Base-by-base conservation (phyloP, 1,139 yeast species). In the Yamadazyma blattariae region DNA sequence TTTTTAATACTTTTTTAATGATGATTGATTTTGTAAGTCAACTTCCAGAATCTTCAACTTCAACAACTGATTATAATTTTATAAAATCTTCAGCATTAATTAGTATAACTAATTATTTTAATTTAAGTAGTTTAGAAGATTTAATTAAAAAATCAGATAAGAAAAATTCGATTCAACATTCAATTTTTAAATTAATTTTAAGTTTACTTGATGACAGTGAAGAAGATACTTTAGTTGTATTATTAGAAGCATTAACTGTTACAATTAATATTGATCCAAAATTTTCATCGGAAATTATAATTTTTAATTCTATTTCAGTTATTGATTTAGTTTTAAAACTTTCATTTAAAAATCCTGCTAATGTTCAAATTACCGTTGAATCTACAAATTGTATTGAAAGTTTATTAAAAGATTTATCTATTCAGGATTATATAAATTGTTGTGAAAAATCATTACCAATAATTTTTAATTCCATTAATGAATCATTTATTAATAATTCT, bases 141-240 rank as follows among this genome's bases (percentile, higher is more conserved):
- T 5, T 29, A 14, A 14, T 35, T 2, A 12, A 23, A 4, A 35
- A 41, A 5, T 40, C 59, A 17, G 49, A 45, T 8, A 26, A 34
- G 6, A 50, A 47, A 12, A 36, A 43, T 14, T 47, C 47, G 1
- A 40, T 54, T 7, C 74, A 68, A 46, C 33, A 37, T 7, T 45
- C 51, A 3, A 51, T 68, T 10, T 58, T 68, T 45, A 47, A 52
- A 18, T 44, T 64, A 6, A 56, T 57, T 2, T 43, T 59, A 2
- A 55, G 71, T 2, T 56, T 89, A n/a, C 54, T 74, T 3, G 74
- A 71, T 1, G 83, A 78, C 1, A 77, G 95, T 2, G 86, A 80
- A 33, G 96, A 87, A 32, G 97, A 90, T 49, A 77, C 96, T 0
- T 79, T 87, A 20, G 77, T 92, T 0, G 70, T 84, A 31, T 59